Percentiles rank a stretch among this genome's conserved stretches.
Conservation (phyloP, 805 yeast genomes). For the Ogataea pignaliae region DNA sequence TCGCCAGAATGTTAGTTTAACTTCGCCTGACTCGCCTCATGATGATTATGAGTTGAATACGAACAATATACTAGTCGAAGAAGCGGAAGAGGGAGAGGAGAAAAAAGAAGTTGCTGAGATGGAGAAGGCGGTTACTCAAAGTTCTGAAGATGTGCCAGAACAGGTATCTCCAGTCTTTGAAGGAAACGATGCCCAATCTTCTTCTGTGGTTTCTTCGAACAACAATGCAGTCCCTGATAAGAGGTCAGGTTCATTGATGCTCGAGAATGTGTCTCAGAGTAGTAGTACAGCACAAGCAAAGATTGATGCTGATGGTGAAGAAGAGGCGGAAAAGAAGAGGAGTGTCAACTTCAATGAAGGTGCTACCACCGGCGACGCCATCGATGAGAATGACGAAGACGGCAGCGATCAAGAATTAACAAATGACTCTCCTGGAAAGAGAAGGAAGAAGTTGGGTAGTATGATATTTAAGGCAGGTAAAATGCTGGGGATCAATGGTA, state of each 20-base stretch:
- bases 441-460: slow-evolving; percentile 17
- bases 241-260: too few relatives aligned
- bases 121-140: too few relatives aligned
- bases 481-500: slow-evolving; percentile 10
- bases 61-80: not conserved
- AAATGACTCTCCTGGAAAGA: slow-evolving; percentile 14
- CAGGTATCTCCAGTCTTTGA: too few relatives aligned
- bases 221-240: too few relatives aligned
- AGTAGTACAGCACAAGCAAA: too few relatives aligned
- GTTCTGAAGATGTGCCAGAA: not conserved
- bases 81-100: not conserved
- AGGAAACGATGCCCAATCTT: too few relatives aligned
- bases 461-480: slow-evolving; percentile 16
- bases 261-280: too few relatives aligned
- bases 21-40: slow-evolving; percentile 16
- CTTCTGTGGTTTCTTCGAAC: too few relatives aligned
- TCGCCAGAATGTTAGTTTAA: slow-evolving; percentile 14
- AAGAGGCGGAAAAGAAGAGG: not conserved
- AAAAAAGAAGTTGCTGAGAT: not conserved
- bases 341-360: not conserved
- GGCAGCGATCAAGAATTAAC: slow-evolving; percentile 2
- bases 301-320: too few relatives aligned
- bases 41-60: slow-evolving; percentile 8
- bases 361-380: not conserved
- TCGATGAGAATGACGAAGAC: slow-evolving; percentile 1